Percentiles rank a stretch among this genome's conserved stretches.
phyloP scores from a whole-genome alignment of 768 basidiomycete genomes.

The Auriscalpium vulgare region DNA sequence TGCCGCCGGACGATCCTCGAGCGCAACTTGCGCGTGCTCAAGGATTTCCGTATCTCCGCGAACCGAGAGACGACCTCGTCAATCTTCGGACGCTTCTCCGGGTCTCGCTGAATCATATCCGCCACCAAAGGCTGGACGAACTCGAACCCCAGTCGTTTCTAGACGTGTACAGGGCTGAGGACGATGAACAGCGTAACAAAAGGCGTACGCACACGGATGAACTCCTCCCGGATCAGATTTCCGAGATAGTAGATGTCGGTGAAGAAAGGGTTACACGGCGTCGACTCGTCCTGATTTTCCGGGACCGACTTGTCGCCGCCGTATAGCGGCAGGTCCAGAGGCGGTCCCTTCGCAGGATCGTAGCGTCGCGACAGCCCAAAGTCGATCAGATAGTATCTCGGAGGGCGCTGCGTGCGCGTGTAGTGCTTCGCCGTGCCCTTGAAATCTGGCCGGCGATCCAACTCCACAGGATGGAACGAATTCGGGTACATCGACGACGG shows the following conservation, averaged over 20 bases:
- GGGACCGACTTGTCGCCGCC: conserved; percentile 21
- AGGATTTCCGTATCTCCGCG: no score
- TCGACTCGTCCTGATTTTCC: conserved; percentile 10
- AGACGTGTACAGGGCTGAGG: no score
- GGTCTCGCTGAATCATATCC: conserved; percentile 30
- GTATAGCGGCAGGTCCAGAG: conserved; percentile 13
- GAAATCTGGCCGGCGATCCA: conserved; percentile 1
- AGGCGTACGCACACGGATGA: conserved; percentile 13
- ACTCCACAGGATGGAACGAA: conserved; percentile 6
- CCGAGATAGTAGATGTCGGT: conserved; percentile 21
- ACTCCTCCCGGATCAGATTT: conserved; percentile 14
- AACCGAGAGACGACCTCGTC: no score
- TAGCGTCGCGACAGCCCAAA: conserved; percentile 23
- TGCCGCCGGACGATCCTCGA: no score
- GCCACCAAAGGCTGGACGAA: conserved; percentile 7
- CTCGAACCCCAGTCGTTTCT: background rate
- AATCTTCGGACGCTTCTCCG: conserved; percentile 6
- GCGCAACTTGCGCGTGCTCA: no score
- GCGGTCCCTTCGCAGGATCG: background rate
- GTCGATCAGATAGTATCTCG: conserved; percentile 16
- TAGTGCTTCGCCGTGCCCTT: conserved; percentile 7
- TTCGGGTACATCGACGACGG: conserved; percentile 5
- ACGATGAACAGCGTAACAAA: no score
- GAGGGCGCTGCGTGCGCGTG: conserved; percentile 16
- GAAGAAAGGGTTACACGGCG: conserved; percentile 17